phyloP scores from a whole-genome alignment of 2,329 filamentous ascomycete species.

The Pseudogymnoascus sp. region DNA sequence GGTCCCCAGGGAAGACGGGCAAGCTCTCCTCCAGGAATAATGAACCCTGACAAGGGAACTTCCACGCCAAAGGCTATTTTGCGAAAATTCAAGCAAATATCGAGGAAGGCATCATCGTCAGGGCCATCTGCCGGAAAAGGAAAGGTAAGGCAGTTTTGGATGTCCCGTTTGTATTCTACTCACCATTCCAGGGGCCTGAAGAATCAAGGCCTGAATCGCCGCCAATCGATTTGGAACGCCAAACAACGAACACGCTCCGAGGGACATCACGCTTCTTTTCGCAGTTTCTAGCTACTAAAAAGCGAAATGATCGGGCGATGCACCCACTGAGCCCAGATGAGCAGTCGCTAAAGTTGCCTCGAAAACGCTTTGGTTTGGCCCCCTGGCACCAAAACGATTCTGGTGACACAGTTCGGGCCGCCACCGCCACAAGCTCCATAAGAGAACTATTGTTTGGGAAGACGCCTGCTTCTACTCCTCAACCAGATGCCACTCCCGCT shows the following conservation, averaged over 20 bases:
- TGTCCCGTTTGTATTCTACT: not conserved
- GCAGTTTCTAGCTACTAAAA: not conserved
- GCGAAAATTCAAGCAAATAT: not conserved
- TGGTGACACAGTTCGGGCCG: slow-evolving; percentile 20
- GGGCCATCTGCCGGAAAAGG: not conserved
- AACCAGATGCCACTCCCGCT: not conserved
- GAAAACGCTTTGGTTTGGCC: slow-evolving; percentile 22
- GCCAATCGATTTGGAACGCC: not conserved
- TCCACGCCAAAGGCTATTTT: not conserved
- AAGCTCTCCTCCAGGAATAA: not conserved
- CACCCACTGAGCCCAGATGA: slow-evolving; percentile 10
- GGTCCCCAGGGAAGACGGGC: not conserved
- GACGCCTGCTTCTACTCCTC: slow-evolving; percentile 22
- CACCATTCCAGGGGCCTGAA: not conserved
- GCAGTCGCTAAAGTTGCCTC: slow-evolving; percentile 10
- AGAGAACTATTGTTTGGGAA: slow-evolving; percentile 23
- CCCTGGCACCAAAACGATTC: slow-evolving; percentile 27
- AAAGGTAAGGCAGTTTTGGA: not conserved
- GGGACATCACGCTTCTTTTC: slow-evolving; percentile 1
- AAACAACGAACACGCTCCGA: not conserved
- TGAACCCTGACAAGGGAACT: not conserved
- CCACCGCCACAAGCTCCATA: slow-evolving; percentile 24
- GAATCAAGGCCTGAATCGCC: not conserved
- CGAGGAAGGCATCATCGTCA: not conserved
- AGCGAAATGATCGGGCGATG: not conserved